Evolutionary conservation across 805 yeast species (phyloP).

Genomic region (Saccharomyces eubayanus): DNA sequence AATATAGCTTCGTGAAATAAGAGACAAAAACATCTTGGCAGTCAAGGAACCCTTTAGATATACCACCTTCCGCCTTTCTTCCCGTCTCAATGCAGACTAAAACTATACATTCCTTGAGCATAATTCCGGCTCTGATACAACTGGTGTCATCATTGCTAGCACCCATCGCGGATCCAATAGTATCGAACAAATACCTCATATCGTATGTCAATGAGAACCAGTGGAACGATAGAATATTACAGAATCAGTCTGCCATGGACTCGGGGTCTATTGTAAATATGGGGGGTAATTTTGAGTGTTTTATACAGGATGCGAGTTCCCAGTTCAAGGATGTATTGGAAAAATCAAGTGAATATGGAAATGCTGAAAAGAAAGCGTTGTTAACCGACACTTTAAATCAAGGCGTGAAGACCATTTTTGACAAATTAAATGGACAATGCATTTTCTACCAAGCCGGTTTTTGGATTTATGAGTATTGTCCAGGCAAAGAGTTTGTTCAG

Average conservation of each 20-base stretch:
- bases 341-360: constrained; percentile 4
- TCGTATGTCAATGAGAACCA: constrained; percentile 11
- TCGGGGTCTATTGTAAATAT: constrained; percentile 13
- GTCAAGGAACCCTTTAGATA: background rate
- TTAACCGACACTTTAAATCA: constrained; percentile 11
- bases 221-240: constrained; percentile 12
- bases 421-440: constrained; percentile 17
- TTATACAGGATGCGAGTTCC: constrained; percentile 9
- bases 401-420: constrained; percentile 15
- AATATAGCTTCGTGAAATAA: background rate
- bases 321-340: constrained; percentile 3
- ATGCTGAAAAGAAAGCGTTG: constrained; percentile 7
- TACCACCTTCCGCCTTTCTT: background rate
- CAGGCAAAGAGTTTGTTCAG: constrained; percentile 41
- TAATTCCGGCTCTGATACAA: background rate
- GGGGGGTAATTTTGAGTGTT: constrained; percentile 18
- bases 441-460: constrained; percentile 33
- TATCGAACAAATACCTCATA: constrained; percentile 13
- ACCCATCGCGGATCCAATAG: constrained; percentile 17
- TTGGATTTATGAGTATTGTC: constrained; percentile 49
- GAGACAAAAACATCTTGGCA: background rate
- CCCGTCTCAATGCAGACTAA: background rate
- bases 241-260: constrained; percentile 7
- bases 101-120: background rate
- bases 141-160: constrained; percentile 7